Conservation (phyloP, 2,329 filamentous ascomycete species). For the Fusarium oxysporum region DNA sequence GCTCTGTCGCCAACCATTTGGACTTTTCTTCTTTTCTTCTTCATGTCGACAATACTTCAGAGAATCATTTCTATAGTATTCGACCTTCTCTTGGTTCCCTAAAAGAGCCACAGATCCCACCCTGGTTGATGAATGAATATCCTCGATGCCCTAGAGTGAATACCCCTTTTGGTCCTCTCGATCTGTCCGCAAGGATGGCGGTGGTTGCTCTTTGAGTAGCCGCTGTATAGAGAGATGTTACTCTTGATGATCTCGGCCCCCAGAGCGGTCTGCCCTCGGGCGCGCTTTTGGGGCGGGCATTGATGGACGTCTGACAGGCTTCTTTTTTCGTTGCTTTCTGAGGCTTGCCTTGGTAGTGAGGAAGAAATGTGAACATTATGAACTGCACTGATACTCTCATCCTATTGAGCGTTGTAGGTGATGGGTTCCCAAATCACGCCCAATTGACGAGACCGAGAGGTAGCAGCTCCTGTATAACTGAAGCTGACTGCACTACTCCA, state of each 20-base stretch:
- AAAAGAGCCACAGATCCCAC: slow-evolving; percentile 94
- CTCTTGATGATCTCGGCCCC: slow-evolving; percentile 91
- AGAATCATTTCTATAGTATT: slow-evolving; percentile 99
- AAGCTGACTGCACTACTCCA: background rate
- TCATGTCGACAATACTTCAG: slow-evolving; percentile 73
- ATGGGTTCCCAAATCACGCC: background rate
- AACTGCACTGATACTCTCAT: too few relatives aligned
- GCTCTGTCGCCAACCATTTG: slow-evolving; percentile 37
- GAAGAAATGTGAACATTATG: slow-evolving; percentile 55
- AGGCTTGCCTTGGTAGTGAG: slow-evolving; percentile 61
- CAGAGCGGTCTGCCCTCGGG: slow-evolving; percentile 78
- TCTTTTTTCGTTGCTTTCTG: slow-evolving; percentile 65
- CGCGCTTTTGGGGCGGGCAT: slow-evolving; percentile 81
- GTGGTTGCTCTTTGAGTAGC: slow-evolving; percentile 42
- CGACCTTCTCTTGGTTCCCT: slow-evolving; percentile 91
- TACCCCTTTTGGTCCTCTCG: slow-evolving; percentile 44
- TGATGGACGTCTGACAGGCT: slow-evolving; percentile 91
- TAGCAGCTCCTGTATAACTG: background rate
- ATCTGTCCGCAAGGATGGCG: slow-evolving; percentile 65
- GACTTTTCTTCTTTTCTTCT: slow-evolving; percentile 62
- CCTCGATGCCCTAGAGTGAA: slow-evolving; percentile 71
- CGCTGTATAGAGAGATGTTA: slow-evolving; percentile 82
- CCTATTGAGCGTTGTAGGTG: background rate
- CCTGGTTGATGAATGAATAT: slow-evolving; percentile 64
- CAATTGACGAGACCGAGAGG: background rate